phyloP scores from a whole-genome alignment of 179 eudicot species.

The Actinidia chinensis region DNA sequence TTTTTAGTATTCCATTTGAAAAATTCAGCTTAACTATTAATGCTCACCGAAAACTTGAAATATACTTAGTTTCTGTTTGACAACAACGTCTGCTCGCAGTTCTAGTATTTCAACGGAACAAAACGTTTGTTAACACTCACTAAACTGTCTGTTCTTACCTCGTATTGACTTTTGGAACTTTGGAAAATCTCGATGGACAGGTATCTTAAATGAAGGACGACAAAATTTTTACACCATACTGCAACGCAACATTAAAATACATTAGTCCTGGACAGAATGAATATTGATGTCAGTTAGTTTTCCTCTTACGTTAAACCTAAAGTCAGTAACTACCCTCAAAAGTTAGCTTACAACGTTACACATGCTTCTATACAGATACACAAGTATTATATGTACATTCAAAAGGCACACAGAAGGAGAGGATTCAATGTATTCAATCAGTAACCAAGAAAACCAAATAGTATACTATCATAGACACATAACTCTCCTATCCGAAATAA shows the following conservation, averaged over 20 bases:
- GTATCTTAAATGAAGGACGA: slow-evolving; percentile 57
- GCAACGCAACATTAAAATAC: slow-evolving; percentile 24
- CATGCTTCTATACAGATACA: background rate
- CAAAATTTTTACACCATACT: slow-evolving; percentile 56
- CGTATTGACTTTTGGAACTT: slow-evolving; percentile 41
- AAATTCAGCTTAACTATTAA: background rate
- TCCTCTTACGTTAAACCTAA: background rate
- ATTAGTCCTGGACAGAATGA: background rate
- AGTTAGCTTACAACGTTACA: background rate
- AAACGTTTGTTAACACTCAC: background rate
- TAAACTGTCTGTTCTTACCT: slow-evolving; percentile 30
- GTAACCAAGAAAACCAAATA: background rate
- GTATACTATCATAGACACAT: background rate
- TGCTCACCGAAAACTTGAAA: background rate
- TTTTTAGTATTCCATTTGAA: background rate
- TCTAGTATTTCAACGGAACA: background rate
- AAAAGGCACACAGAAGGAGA: background rate
- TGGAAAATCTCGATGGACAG: slow-evolving; percentile 54
- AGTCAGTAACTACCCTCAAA: background rate
- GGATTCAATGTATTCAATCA: background rate
- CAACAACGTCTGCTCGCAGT: background rate
- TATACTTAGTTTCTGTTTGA: background rate
- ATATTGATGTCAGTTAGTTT: background rate
- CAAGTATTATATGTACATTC: background rate
- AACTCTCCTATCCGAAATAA: too few relatives aligned